Percentiles rank a stretch among this genome's conserved stretches.
Evolutionary conservation across 2,329 filamentous ascomycete genomes (phyloP).

Genomic region (Xylariaceae sp.): DNA sequence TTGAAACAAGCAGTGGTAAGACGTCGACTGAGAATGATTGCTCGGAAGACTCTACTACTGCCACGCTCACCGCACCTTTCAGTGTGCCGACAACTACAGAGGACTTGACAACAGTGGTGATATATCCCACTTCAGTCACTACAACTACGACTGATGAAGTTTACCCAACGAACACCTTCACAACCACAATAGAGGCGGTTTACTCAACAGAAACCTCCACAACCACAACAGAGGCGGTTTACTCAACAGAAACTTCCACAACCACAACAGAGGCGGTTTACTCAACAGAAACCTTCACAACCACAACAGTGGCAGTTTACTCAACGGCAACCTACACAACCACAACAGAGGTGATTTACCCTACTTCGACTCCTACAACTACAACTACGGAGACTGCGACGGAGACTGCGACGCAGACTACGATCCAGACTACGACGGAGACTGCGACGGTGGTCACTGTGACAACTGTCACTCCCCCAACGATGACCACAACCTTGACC

Average conservation of each 20-base stretch:
- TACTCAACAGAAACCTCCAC: constrained; percentile 5
- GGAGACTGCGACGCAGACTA: background rate
- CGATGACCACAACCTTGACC: constrained; percentile 4
- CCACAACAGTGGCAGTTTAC: background rate
- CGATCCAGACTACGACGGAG: constrained; percentile 14
- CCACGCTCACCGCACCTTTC: background rate
- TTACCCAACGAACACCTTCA: constrained; percentile 5
- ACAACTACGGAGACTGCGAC: background rate
- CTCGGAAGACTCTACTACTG: no score
- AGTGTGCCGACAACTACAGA: constrained; percentile 17
- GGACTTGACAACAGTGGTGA: background rate
- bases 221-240: background rate
- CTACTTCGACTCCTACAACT: background rate
- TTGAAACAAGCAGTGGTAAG: constrained; percentile 6
- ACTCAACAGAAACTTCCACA: constrained; percentile 3
- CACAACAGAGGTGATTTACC: background rate
- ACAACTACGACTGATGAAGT: constrained; percentile 1
- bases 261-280: background rate
- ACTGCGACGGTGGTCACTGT: constrained; percentile 13
- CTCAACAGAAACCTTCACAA: constrained; percentile 2
- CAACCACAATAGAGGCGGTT: constrained; percentile 1
- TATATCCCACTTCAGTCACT: background rate
- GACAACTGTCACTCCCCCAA: constrained; percentile 16
- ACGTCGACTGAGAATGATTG: no score
- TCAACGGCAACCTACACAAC: constrained; percentile 3